These are phyloP conservation scores for Farysia itapuensis DNA, from an alignment of 1,284 basidiomycete species.

Conservation along the genomic window DNA sequence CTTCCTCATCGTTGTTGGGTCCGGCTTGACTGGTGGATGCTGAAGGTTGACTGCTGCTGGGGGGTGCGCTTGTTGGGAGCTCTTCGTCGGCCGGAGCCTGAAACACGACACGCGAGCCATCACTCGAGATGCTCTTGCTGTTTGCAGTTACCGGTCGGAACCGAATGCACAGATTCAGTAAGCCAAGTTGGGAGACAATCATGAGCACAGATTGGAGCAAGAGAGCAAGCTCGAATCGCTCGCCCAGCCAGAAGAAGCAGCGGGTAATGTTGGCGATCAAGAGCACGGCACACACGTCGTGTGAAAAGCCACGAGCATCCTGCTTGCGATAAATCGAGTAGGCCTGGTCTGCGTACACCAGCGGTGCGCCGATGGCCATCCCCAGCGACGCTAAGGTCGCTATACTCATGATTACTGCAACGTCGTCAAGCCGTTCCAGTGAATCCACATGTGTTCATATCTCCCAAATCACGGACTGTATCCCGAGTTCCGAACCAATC, in stretches of 20 bases:
- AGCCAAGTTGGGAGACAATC: constrained; percentile 62
- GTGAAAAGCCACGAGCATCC: constrained; percentile 78
- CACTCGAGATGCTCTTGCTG: constrained; percentile 24
- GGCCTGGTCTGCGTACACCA: constrained; percentile 52
- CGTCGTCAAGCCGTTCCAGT: too few species aligned
- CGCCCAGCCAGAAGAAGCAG: constrained; percentile 73
- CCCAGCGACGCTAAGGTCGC: constrained; percentile 23
- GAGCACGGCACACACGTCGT: constrained; percentile 50
- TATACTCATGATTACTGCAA: constrained; percentile 11
- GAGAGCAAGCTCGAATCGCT: constrained; percentile 74
- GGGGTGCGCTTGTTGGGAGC: background rate
- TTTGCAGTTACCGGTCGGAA: constrained; percentile 55
- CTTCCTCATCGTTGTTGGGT: background rate
- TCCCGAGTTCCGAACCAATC: too few species aligned
- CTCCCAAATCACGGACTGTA: too few species aligned
- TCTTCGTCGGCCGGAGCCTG: constrained; percentile 1
- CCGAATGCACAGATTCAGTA: constrained; percentile 64
- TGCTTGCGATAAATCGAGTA: constrained; percentile 48
- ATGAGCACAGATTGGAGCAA: constrained; percentile 57
- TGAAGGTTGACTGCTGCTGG: background rate
- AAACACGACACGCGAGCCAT: constrained; percentile 27
- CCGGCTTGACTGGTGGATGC: background rate
- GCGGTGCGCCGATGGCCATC: constrained; percentile 48
- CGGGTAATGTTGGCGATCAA: constrained; percentile 51
- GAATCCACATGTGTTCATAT: too few species aligned